Evolutionary conservation across 2,329 filamentous ascomycete genomes (phyloP), one percentile per base, ranked within the genome.

Genomic region (Fusarium graminum): DNA sequence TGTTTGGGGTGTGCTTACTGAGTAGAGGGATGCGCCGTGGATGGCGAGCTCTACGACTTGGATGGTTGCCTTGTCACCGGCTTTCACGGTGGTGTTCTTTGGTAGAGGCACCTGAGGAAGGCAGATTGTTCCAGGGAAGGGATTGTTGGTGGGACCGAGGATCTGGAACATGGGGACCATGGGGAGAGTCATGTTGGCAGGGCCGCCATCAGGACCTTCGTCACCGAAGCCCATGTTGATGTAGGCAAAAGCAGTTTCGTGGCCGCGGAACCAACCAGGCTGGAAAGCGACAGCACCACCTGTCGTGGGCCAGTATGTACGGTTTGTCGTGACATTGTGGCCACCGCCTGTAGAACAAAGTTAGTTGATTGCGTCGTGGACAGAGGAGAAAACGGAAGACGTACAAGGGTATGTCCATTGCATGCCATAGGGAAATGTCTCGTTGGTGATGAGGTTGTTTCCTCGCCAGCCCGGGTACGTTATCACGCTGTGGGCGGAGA

Each of bases 321-420:
- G 89, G 80, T 99, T 98, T 42, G 80, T 84, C 0, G 92, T 91
- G 36, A 87, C 86, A 44, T 83, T 82, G 81, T 94, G 88, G 63
- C 95, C 95, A 59, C 95, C 95, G 76, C 94, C 94, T 97, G 72
- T 25, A 6, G 17, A 11, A 43, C 32, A 50, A 36, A 10, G 65
- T 68, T 29, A 72, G 57, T 56, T 28, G 41, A 54, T 46, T 22
- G 54, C 5, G 26, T 25, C 17, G 25, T 13, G 4, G 19, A n/a
- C 8, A 14, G 7, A 52, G 36, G 6, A 25, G 38, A 6, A 13
- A n/a, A 34, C 32, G 9, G 16, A n/a, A 36, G 16, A 82, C 92
- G 81, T 83, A 97, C 93, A 97, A 78, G 94, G 93, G 82, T 97
- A 97, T 77, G 90, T 88, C 93, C 93, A 97, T 81, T 97, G 91